These are phyloP conservation scores for Leucosporidium yakuticum DNA, from an alignment of 768 basidiomycete species.

Conservation along the genomic window DNA sequence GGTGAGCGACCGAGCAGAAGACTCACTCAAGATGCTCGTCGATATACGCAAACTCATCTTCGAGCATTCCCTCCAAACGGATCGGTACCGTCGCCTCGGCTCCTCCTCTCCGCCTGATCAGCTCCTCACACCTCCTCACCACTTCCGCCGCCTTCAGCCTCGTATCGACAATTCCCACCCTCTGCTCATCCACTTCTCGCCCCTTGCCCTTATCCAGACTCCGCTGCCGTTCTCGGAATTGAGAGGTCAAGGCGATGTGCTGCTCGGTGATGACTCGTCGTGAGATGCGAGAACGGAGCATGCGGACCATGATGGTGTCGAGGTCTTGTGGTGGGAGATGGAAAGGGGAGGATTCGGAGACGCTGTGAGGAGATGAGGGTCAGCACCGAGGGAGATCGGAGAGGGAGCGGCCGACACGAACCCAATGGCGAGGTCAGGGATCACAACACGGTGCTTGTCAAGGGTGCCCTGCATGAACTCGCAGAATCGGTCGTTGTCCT, in stretches of 20 bases:
- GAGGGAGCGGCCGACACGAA: background rate
- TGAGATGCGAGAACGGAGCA: constrained; percentile 85
- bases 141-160: constrained; percentile 62
- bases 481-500: constrained; percentile 76
- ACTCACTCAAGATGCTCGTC: constrained; percentile 58
- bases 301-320: constrained; percentile 81
- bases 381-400: constrained; percentile 53
- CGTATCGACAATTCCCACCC: constrained; percentile 78
- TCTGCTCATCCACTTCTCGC: constrained; percentile 48
- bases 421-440: constrained; percentile 13
- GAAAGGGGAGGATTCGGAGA: constrained; percentile 75
- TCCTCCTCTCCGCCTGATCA: constrained; percentile 49
- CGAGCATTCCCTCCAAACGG: constrained; percentile 67
- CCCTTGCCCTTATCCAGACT: constrained; percentile 48
- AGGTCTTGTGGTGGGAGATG: constrained; percentile 69
- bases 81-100: constrained; percentile 48
- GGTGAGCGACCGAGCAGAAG: background rate
- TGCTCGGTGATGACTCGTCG: constrained; percentile 83
- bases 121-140: constrained; percentile 60
- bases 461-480: constrained; percentile 59
- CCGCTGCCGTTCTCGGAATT: constrained; percentile 43
- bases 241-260: constrained; percentile 71
- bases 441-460: constrained; percentile 62
- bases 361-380: constrained; percentile 63
- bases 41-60: constrained; percentile 72